Base-by-base conservation (phyloP, 495 filamentous ascomycete genomes). In the Lindgomyces ingoldianus region DNA sequence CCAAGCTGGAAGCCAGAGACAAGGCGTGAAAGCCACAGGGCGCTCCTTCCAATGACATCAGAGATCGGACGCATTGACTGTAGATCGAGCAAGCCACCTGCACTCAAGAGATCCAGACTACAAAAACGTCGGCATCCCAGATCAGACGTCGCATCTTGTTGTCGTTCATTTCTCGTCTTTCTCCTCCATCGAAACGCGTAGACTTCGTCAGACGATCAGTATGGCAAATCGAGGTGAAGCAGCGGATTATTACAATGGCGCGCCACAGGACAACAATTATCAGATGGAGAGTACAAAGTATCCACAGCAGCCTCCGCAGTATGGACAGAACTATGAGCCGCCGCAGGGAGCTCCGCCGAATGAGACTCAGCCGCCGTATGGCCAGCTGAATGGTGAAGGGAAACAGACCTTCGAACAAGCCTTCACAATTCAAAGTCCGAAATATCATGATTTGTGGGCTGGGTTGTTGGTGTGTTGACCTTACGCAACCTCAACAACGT, bases 401-500 rank as follows among this genome's bases (percentile, higher is more conserved):
- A 81, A 90, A 70, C 79, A 79, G 12, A 81, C 78, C 16, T 97
- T 93, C 68, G 86, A 93, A 16, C 82, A 96, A 70, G 83, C 84
- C 0, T 96, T 96, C 77, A 85, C 84, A 74, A 71, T 96, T 39
- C 83, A 90, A 57, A 85, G 85, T 59, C 92, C 92, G 12, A 95
- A 94, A 70, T 96, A 81, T 73, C 89, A 96, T 69, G 93, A 96
- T 70, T 55, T 91, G 4, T 96, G 91, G 92, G 91, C 91, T 3
- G 90, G 87, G 18, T 76, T 95, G 49, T 75, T 96, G 69, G 84
- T 89, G 74, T 14, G 79, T 79, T 19, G 11, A n/a, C 56, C 10
- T 16, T 14, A 6, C 1, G 24, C 3, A 3, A 19, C 27, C 33
- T 48, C 19, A 12, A 16, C 41, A 22, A 46, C 11, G 16, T 36